phyloP scores from a whole-genome alignment of 2,329 filamentous ascomycete genomes.

The Colletotrichum euphorbiae region DNA sequence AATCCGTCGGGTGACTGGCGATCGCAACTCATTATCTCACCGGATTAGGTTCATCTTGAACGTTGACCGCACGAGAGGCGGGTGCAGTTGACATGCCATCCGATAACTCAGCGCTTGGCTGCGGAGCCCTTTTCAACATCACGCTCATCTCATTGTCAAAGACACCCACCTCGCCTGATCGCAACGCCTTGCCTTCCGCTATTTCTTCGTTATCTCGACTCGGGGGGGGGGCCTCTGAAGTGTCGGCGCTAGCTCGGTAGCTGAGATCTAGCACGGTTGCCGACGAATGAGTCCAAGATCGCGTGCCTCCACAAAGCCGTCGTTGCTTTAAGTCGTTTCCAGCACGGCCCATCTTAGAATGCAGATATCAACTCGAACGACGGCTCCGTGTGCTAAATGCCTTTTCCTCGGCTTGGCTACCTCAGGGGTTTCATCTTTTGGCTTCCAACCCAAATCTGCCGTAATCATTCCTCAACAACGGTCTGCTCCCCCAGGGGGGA shows the following conservation, averaged over 20 bases:
- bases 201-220: conserved; percentile 1
- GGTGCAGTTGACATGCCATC: not conserved
- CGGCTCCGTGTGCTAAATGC: not conserved
- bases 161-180: not conserved
- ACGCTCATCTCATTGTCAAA: not conserved
- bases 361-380: conserved; percentile 7
- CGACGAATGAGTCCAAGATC: conserved; percentile 16
- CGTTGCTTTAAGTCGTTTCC: not conserved
- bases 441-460: conserved; percentile 14
- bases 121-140: not conserved
- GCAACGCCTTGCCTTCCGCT: not conserved
- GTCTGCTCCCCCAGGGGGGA: conserved; percentile 23
- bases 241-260: not conserved
- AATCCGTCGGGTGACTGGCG: conserved; percentile 17
- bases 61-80: conserved; percentile 8
- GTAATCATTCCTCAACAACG: conserved; percentile 25
- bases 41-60: conserved; percentile 15
- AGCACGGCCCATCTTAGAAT: not conserved
- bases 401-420: not conserved
- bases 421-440: conserved; percentile 2
- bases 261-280: conserved; percentile 5
- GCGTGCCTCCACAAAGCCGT: conserved; percentile 1
- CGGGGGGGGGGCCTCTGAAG: conserved; percentile 2
- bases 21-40: conserved; percentile 27
- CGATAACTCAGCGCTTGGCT: not conserved